Percentiles rank a stretch among this genome's conserved stretches.
These are phyloP conservation scores for Austroboletus festivus DNA, from an alignment of 768 basidiomycete species.

Conservation along the genomic window DNA sequence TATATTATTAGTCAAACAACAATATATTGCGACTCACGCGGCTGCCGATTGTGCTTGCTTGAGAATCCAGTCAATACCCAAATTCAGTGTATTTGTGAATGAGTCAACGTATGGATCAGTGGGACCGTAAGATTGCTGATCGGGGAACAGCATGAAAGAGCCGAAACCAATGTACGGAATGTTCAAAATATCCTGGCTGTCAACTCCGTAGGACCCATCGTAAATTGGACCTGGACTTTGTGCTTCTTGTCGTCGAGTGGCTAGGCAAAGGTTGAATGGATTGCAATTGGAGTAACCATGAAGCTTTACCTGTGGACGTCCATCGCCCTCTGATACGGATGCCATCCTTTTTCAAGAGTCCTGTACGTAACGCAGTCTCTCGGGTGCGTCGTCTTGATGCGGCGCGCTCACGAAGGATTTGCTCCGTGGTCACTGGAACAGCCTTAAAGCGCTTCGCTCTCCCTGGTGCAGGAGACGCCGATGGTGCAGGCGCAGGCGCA, in stretches of 20 bases:
- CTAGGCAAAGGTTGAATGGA: constrained; percentile 25
- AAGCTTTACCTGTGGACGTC: constrained; percentile 48
- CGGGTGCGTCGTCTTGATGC: constrained; percentile 45
- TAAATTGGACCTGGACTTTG: constrained; percentile 46
- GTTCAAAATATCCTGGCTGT: constrained; percentile 59
- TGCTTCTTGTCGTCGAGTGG: constrained; percentile 46
- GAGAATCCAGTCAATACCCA: constrained; percentile 55
- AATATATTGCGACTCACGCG: constrained; percentile 36
- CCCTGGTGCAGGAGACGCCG: constrained; percentile 40
- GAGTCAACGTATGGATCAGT: constrained; percentile 46
- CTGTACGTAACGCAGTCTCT: constrained; percentile 33
- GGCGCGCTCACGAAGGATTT: constrained; percentile 47
- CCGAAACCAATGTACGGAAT: constrained; percentile 57
- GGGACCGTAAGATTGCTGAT: constrained; percentile 55
- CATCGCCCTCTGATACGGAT: constrained; percentile 58
- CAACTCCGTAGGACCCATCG: constrained; percentile 64
- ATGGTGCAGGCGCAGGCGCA: constrained; percentile 34
- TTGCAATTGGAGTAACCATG: neutral
- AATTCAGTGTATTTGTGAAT: constrained; percentile 51
- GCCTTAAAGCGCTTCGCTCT: constrained; percentile 35
- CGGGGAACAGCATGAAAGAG: constrained; percentile 66
- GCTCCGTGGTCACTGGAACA: constrained; percentile 44
- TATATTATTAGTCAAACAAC: constrained; percentile 3
- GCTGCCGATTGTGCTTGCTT: constrained; percentile 42
- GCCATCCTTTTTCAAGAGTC: constrained; percentile 35